phyloP scores from a whole-genome alignment of 495 filamentous ascomycete species.

The Talaromyces ruber region DNA sequence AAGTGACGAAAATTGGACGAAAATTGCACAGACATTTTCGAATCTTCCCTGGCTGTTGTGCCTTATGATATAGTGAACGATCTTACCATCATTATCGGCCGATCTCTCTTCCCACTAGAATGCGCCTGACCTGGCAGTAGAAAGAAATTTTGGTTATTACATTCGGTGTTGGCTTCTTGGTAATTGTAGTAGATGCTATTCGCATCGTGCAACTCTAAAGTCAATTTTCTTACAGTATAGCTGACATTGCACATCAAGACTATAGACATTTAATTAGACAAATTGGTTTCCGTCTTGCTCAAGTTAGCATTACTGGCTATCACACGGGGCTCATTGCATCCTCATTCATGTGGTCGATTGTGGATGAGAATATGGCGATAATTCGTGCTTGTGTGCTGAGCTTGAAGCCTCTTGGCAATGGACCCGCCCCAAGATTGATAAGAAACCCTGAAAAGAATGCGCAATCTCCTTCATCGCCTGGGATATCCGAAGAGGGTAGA shows the following conservation, averaged over 20 bases:
- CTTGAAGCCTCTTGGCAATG: neutral
- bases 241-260: neutral
- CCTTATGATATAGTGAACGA: neutral
- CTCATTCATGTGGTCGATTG: neutral
- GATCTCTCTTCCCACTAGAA: neutral
- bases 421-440: neutral
- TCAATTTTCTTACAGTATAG: neutral
- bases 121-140: neutral
- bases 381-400: neutral
- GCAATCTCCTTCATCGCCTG: neutral
- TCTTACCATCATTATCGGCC: neutral
- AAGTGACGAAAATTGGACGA: neutral
- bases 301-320: neutral
- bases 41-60: neutral
- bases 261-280: neutral
- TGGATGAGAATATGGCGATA: neutral
- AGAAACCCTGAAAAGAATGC: neutral
- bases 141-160: neutral
- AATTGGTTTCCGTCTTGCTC: neutral
- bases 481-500: neutral
- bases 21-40: neutral
- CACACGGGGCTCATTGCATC: neutral
- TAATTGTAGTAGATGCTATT: neutral
- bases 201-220: neutral
- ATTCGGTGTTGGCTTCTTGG: neutral